Conservation (phyloP, 2,329 filamentous ascomycete species). For the Alternaria hordeiaustralica region DNA sequence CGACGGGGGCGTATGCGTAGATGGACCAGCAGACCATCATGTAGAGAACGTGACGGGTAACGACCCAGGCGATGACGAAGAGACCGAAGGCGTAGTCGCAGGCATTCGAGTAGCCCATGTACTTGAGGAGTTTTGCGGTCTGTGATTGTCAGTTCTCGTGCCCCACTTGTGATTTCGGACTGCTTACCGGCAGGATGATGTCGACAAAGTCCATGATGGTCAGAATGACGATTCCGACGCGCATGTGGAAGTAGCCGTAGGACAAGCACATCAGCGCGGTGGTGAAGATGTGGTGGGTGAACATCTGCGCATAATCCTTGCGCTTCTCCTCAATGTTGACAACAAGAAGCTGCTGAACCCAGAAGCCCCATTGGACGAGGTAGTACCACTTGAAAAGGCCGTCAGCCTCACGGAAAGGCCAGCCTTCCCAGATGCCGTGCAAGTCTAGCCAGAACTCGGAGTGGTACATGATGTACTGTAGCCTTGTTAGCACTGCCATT, state of each 20-base stretch:
- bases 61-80: conserved; percentile 86
- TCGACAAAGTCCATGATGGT: conserved; percentile 95
- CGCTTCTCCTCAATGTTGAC: conserved; percentile 93
- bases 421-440: conserved; percentile 80
- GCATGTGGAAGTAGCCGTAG: conserved; percentile 86
- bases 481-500: conserved; percentile 17
- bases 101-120: conserved; percentile 74
- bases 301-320: conserved; percentile 97
- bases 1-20: conserved; percentile 67
- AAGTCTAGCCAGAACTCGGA: conserved; percentile 82
- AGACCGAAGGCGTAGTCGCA: conserved; percentile 86
- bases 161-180: too few species aligned
- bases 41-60: conserved; percentile 83
- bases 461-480: conserved; percentile 77
- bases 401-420: conserved; percentile 78
- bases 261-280: conserved; percentile 78
- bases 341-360: conserved; percentile 91
- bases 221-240: conserved; percentile 86
- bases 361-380: conserved; percentile 88
- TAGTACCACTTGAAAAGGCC: conserved; percentile 87
- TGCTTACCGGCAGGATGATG: conserved; percentile 76
- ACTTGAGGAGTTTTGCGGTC: conserved; percentile 91
- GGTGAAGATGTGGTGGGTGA: conserved; percentile 92
- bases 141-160: conserved; percentile 47
- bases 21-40: conserved; percentile 82